Conservation (phyloP, 148 eudicot genomes). For the Rhododendron griersonianum region DNA sequence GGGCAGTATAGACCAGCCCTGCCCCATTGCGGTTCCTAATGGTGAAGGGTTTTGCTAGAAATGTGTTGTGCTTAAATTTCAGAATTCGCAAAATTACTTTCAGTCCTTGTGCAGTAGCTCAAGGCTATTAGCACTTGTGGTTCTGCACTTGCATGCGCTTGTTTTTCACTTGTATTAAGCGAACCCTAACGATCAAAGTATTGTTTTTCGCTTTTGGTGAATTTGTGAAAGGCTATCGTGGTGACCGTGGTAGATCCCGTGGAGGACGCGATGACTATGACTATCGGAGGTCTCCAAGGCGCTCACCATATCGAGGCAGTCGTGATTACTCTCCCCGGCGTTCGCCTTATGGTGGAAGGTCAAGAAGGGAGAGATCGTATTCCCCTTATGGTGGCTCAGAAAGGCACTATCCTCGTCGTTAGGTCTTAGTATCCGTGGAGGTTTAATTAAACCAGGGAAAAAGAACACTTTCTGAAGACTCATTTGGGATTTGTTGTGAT, state of each 20-base stretch:
- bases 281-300: conserved; percentile 85
- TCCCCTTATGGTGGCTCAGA: conserved; percentile 77
- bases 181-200: neutral
- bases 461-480: neutral
- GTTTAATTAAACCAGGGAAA: neutral
- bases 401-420: conserved; percentile 67
- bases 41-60: neutral
- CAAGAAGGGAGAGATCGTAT: conserved; percentile 87
- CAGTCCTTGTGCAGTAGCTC: neutral
- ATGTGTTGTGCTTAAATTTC: neutral
- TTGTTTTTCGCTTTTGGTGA: neutral
- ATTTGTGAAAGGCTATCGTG: conserved; percentile 47
- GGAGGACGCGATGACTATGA: conserved; percentile 85
- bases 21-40: neutral
- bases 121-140: neutral
- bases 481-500: neutral
- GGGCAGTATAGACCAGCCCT: neutral
- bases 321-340: conserved; percentile 77
- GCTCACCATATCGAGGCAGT: conserved; percentile 70
- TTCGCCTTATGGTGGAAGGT: conserved; percentile 79
- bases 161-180: neutral
- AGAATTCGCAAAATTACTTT: neutral
- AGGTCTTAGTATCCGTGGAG: neutral
- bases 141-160: neutral
- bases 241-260: conserved; percentile 60